phyloP scores from a whole-genome alignment of 192 early-diverging fungal species.

The Umbelopsis isabellina region DNA sequence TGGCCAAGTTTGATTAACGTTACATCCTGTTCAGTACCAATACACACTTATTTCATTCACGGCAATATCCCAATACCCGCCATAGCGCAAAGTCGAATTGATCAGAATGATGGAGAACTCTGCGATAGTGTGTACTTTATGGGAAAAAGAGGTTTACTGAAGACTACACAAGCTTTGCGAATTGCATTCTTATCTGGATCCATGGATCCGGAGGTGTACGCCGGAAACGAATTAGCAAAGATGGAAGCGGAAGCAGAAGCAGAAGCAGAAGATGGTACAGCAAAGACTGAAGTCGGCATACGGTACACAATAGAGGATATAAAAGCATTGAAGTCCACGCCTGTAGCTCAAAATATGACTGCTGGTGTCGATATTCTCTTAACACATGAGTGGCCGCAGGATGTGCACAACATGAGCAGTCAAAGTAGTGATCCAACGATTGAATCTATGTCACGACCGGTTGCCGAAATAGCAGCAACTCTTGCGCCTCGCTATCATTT shows the following conservation, averaged over 20 bases:
- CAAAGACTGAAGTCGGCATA: conserved; percentile 20
- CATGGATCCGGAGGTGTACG: conserved; percentile 31
- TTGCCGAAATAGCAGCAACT: conserved; percentile 49
- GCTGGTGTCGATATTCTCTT: conserved; percentile 78
- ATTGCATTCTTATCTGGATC: conserved; percentile 66
- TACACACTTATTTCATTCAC: conserved; percentile 75
- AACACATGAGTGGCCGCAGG: conserved; percentile 81
- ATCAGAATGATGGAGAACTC: conserved; percentile 67
- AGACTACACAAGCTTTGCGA: conserved; percentile 59
- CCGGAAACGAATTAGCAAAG: neutral
- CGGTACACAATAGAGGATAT: conserved; percentile 41
- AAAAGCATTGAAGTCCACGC: conserved; percentile 29
- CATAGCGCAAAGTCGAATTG: conserved; percentile 53
- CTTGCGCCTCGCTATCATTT: conserved; percentile 92
- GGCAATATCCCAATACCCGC: conserved; percentile 67
- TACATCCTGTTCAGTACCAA: conserved; percentile 52
- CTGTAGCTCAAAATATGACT: conserved; percentile 35
- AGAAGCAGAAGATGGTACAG: conserved; percentile 24
- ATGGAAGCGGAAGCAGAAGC: conserved; percentile 24
- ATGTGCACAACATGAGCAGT: conserved; percentile 40
- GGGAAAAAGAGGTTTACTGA: conserved; percentile 61
- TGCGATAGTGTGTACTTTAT: conserved; percentile 77
- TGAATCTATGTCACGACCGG: conserved; percentile 19
- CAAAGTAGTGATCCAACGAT: neutral
- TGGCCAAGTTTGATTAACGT: neutral